Base-by-base conservation (phyloP, 371 early-diverging fungal genomes). In the Haplosporangium sp. region DNA sequence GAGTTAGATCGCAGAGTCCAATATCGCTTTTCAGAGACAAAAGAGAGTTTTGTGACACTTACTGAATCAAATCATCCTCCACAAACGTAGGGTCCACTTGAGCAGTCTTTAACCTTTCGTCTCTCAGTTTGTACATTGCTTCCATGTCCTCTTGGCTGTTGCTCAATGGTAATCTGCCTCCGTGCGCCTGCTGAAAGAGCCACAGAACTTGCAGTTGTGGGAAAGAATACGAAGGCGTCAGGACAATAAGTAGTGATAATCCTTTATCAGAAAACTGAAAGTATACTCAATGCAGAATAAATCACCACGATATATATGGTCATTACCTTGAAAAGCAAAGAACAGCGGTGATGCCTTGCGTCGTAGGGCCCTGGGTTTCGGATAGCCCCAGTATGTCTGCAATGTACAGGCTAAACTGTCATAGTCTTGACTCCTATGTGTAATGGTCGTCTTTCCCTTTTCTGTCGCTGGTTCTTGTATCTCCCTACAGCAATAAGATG, bases 301-400 rank as follows among this genome's bases (percentile, higher is more conserved):
- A 41, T 38, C 23, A 64, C 11, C 62, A 29, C 12, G 20, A 62
- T 54, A 36, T 23, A 45, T 48, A 37, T 12, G 12, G 54, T 8
- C 62, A 79, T 58, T 84, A 89, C 91, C 73, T 55, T 85, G 85
- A 18, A 88, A 82, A 2, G 86, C 73, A 68, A 89, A 86, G 14
- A 84, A 67, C 21, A 89, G 60, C 8, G 85, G 84, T 0, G 88
- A 84, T 3, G 84, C 72, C 43, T 82, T 83, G 57, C 84, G 85
- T 46, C 79, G 81, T 36, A 87, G 48, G 12, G 62, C 67, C 47
- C 72, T 82, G 20, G 77, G 64, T n/a, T 61, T 73, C 5, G 64
- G 64, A 55, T 48, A 21, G n/a, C 72, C 71, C 69, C 76, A 84
- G 10, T 51, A 38, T 4, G 67, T 59, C 11, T 68, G 55, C 48